These are phyloP conservation scores for Trichomonascaceae sp. DNA, from an alignment of 1,139 yeast genomes.

Conservation along the genomic window DNA sequence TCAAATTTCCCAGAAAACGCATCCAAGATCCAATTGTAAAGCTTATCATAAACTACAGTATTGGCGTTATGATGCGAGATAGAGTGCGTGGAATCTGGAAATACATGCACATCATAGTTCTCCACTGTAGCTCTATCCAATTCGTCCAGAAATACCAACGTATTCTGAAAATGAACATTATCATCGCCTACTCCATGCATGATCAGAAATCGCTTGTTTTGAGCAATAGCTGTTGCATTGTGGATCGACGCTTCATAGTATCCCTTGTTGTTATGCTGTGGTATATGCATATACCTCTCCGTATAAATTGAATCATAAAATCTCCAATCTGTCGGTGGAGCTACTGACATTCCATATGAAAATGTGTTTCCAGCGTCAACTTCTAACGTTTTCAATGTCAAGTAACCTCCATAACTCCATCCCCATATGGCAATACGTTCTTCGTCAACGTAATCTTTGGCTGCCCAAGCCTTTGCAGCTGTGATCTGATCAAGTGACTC, in stretches of 20 bases:
- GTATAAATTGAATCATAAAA: slow-evolving; percentile 80
- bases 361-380: slow-evolving; percentile 61
- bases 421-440: slow-evolving; percentile 86
- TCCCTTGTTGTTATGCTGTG: slow-evolving; percentile 49
- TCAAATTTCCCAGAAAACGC: slow-evolving; percentile 58
- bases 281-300: slow-evolving; percentile 81
- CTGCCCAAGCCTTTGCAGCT: slow-evolving; percentile 58
- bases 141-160: slow-evolving; percentile 65
- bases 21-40: slow-evolving; percentile 61
- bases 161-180: slow-evolving; percentile 89
- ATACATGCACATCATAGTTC: slow-evolving; percentile 83
- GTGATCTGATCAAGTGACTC: slow-evolving; percentile 78
- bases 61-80: slow-evolving; percentile 77
- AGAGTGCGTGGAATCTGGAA: slow-evolving; percentile 90
- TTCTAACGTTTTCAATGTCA: slow-evolving; percentile 71
- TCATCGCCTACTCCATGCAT: slow-evolving; percentile 98
- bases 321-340: slow-evolving; percentile 83
- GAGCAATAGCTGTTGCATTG: slow-evolving; percentile 43
- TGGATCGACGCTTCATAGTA: slow-evolving; percentile 43
- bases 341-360: slow-evolving; percentile 79
- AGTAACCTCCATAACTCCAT: slow-evolving; percentile 88
- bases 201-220: slow-evolving; percentile 63
- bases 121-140: slow-evolving; percentile 57
- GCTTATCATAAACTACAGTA: slow-evolving; percentile 65
- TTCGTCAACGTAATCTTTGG: slow-evolving; percentile 48